Conservation (phyloP, 345 rosid genomes). For the Arabis hirsuta region DNA sequence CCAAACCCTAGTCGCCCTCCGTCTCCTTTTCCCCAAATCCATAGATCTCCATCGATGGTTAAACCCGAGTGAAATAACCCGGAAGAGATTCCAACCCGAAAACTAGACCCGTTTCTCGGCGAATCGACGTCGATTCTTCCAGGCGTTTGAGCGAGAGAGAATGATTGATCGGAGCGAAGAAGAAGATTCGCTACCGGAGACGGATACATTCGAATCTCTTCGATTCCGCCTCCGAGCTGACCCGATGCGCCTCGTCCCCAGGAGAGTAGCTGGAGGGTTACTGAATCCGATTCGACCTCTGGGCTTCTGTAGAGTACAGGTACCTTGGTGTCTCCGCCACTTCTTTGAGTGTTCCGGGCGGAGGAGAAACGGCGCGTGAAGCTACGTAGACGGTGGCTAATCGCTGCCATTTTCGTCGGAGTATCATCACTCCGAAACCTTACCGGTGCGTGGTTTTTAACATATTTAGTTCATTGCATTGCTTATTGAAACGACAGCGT, state of each 20-base stretch:
- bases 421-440: slow-evolving; percentile 23
- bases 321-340: slow-evolving; percentile 40
- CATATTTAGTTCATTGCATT: neutral
- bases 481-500: slow-evolving; percentile 10
- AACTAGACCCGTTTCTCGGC: slow-evolving; percentile 16
- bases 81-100: slow-evolving; percentile 70
- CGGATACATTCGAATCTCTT: slow-evolving; percentile 76
- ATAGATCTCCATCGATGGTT: slow-evolving; percentile 61
- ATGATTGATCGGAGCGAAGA: slow-evolving; percentile 53
- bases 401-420: slow-evolving; percentile 39
- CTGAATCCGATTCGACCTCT: slow-evolving; percentile 38
- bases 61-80: slow-evolving; percentile 88
- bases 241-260: slow-evolving; percentile 98
- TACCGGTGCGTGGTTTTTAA: slow-evolving; percentile 22
- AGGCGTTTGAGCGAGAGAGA: slow-evolving; percentile 57
- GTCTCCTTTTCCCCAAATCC: slow-evolving; percentile 97
- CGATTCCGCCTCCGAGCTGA: slow-evolving; percentile 92
- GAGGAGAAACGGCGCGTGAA: slow-evolving; percentile 41
- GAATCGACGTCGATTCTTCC: slow-evolving; percentile 49
- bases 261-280: slow-evolving; percentile 68
- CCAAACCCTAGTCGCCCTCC: slow-evolving; percentile 95
- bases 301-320: slow-evolving; percentile 58
- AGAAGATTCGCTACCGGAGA: slow-evolving; percentile 64
- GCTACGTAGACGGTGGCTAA: slow-evolving; percentile 39
- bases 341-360: slow-evolving; percentile 18